These are phyloP conservation scores for Aspergillus cavernicola DNA, from an alignment of 495 filamentous ascomycete species.

Conservation along the genomic window DNA sequence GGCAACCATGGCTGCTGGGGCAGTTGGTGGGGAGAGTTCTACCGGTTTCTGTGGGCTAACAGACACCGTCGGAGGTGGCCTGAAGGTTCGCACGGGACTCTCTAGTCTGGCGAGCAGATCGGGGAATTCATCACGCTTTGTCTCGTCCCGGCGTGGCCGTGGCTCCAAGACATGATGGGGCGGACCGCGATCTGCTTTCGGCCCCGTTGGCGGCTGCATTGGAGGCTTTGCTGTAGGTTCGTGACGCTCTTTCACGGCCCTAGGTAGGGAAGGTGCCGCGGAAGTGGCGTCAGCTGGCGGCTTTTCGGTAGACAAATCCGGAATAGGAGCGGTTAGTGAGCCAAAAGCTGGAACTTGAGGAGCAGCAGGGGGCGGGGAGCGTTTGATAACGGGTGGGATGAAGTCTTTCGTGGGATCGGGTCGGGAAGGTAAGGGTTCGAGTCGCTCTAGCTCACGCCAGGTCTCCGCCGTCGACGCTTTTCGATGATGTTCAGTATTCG, in stretches of 20 bases:
- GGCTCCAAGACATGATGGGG: conserved; percentile 19
- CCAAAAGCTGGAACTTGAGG: conserved; percentile 83
- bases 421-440: conserved; percentile 34
- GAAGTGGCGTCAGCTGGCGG: conserved; percentile 37
- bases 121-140: conserved; percentile 18
- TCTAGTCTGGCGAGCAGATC: conserved; percentile 19
- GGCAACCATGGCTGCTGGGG: conserved; percentile 39
- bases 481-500: conserved; percentile 40
- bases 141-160: conserved; percentile 19
- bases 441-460: conserved; percentile 41
- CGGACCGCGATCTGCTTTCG: conserved; percentile 34
- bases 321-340: conserved; percentile 42
- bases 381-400: conserved; percentile 31
- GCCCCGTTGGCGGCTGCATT: conserved; percentile 39
- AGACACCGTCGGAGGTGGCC: conserved; percentile 16
- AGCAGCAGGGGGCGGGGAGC: conserved; percentile 70
- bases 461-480: conserved; percentile 29
- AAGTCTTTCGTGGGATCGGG: conserved; percentile 40
- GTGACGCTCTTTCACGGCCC: conserved; percentile 26
- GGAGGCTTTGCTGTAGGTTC: conserved; percentile 18
- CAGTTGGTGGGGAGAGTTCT: conserved; percentile 40
- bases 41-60: conserved; percentile 15
- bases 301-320: conserved; percentile 28
- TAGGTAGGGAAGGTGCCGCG: conserved; percentile 31
- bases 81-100: conserved; percentile 13